These are phyloP conservation scores for Aspergillus clavatus DNA, from an alignment of 2,329 filamentous ascomycete species.

Conservation along the genomic window DNA sequence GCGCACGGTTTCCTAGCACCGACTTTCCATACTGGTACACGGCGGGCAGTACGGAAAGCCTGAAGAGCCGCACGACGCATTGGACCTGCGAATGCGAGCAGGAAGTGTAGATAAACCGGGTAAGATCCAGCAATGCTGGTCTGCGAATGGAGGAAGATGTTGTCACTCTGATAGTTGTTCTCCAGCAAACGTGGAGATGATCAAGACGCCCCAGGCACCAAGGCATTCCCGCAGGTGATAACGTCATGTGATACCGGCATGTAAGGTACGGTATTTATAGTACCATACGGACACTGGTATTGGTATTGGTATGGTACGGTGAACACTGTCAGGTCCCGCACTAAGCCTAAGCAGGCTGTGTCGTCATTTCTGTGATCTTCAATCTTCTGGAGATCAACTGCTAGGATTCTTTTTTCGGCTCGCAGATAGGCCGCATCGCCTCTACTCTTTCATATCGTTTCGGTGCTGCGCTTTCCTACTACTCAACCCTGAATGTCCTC, in stretches of 20 bases:
- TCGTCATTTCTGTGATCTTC: slow-evolving; percentile 29
- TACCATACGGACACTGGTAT: slow-evolving; percentile 1
- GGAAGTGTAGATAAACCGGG: slow-evolving; percentile 4
- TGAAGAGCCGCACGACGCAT: slow-evolving; percentile 48
- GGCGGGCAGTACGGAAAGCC: slow-evolving; percentile 45
- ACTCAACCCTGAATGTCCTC: slow-evolving; percentile 52
- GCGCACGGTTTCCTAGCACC: slow-evolving; percentile 32
- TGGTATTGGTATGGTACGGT: neutral
- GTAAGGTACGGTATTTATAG: slow-evolving; percentile 6
- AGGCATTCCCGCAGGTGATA: slow-evolving; percentile 2
- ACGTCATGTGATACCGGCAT: neutral
- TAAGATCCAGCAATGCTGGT: slow-evolving; percentile 9
- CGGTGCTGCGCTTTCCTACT: neutral
- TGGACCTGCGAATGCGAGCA: slow-evolving; percentile 18
- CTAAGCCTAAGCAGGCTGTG: slow-evolving; percentile 25
- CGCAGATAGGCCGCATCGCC: neutral
- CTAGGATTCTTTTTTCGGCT: neutral
- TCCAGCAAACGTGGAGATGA: neutral
- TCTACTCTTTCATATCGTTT: neutral
- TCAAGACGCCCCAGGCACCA: slow-evolving; percentile 2
- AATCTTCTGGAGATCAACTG: neutral
- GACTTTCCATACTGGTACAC: slow-evolving; percentile 42
- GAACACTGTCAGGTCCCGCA: slow-evolving; percentile 2
- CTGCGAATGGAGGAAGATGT: neutral
- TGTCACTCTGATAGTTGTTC: neutral